phyloP scores from a whole-genome alignment of 2,329 filamentous ascomycete genomes.

The Ceratocystis alfenasii region DNA sequence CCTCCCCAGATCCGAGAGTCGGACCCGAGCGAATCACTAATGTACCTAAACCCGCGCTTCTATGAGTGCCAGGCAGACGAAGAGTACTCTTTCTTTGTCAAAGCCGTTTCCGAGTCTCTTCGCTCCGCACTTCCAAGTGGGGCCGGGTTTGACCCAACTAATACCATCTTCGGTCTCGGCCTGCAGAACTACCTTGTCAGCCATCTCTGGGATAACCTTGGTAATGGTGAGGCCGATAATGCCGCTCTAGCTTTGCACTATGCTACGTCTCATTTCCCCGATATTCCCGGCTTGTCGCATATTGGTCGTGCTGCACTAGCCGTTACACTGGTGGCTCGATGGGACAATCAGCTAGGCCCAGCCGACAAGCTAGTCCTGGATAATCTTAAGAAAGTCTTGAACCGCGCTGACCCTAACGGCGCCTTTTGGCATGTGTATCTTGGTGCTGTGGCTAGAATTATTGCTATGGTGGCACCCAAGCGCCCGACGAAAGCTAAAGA shows the following conservation, averaged over 20 bases:
- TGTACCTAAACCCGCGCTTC: conserved; percentile 23
- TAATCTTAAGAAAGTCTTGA: conserved; percentile 35
- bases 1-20: conserved; percentile 45
- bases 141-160: conserved; percentile 28
- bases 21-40: conserved; percentile 46
- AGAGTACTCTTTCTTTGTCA: conserved; percentile 28
- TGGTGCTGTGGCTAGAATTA: conserved; percentile 36
- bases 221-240: conserved; percentile 40
- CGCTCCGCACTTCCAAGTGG: conserved; percentile 33
- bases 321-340: conserved; percentile 59
- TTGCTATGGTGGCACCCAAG: conserved; percentile 35
- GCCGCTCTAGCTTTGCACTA: conserved; percentile 60
- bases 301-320: conserved; percentile 57
- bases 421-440: conserved; percentile 44
- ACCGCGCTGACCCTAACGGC: conserved; percentile 30
- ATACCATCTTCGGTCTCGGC: conserved; percentile 34
- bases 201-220: conserved; percentile 42
- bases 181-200: conserved; percentile 37
- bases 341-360: conserved; percentile 50
- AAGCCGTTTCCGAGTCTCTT: conserved; percentile 32
- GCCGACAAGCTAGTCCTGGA: conserved; percentile 36
- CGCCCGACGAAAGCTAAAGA: conserved; percentile 31
- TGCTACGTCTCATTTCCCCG: conserved; percentile 55
- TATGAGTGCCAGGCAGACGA: conserved; percentile 7
- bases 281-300: conserved; percentile 63